Base-by-base conservation (phyloP, 1,284 basidiomycete genomes). In the Pisolithus thermaeus region DNA sequence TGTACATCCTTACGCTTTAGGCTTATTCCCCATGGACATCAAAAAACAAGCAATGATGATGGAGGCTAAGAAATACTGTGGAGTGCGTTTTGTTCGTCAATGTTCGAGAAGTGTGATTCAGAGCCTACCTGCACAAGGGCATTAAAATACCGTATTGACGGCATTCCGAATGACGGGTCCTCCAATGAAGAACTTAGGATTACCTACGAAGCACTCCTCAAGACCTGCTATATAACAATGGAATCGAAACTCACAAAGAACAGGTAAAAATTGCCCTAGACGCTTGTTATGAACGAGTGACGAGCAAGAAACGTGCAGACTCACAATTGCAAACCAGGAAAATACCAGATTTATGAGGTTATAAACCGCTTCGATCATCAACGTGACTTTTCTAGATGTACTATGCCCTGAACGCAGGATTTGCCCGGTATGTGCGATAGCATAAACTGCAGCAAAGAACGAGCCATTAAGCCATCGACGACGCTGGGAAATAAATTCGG, bases 1-100 rank as follows among this genome's bases (percentile, higher is more conserved):
- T 20, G 47, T 37, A 38, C 25, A 67, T 20, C 7, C 83, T 58
- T 64, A 91, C 81, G 91, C 87, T 70, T 86, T 83, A 1, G 96
- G 96, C 56, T 93, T 86, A 68, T 98, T 99, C 4, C 97, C 96
- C 90, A 99, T 95, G 0, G 92, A 90, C 67, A 99, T 90, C 18
- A 98, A 77, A 76, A 99, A 97, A 60, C 87, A 90, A 0, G 90
- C 86, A 16, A 95, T 79, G 16, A 97, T 79, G 36, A 92, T 80
- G 2, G 89, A 90, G 3, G 86, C 80, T 76, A 97, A 88, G 30
- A 86, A 71, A 66, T 94, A 97, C 85, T 97, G 68, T 32, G 51
- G 53, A 22, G 35, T 16, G 52, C 52, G 20, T 58, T 41, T 3
- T 39, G 22, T 46, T 47, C 40, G 50, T 51, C 23, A 59, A 49